These are phyloP conservation scores for Stephania yunnanensis DNA, from an alignment of 164 flowering plant species.

Conservation along the genomic window DNA sequence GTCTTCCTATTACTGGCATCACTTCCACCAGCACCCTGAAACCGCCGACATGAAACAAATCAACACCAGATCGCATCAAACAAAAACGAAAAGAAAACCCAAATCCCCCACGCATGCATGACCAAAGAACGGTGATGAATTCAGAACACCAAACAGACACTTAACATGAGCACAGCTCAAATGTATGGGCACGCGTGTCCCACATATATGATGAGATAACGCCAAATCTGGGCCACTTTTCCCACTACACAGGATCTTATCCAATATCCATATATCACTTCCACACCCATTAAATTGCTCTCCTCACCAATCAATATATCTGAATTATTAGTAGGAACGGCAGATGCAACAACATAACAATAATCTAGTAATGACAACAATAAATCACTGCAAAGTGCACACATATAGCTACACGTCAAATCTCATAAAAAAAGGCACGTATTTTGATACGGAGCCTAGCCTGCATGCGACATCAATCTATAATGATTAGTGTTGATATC, in stretches of 20 bases:
- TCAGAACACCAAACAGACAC: background rate
- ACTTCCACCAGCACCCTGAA: conserved; percentile 26
- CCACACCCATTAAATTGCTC: background rate
- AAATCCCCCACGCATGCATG: background rate
- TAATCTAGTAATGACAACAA: too few relatives aligned
- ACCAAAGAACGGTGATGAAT: background rate
- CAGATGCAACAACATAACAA: background rate
- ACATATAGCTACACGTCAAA: too few relatives aligned
- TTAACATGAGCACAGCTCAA: background rate
- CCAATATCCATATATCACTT: background rate
- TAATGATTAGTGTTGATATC: background rate
- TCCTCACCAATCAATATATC: background rate
- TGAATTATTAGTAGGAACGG: too few relatives aligned
- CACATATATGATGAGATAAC: background rate
- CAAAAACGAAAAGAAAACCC: background rate
- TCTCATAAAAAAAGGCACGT: too few relatives aligned
- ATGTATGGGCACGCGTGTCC: background rate
- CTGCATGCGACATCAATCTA: too few relatives aligned
- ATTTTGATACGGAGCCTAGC: too few relatives aligned
- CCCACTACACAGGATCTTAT: background rate
- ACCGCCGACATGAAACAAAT: background rate
- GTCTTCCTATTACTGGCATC: conserved; percentile 30
- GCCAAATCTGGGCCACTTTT: background rate
- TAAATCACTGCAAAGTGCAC: too few relatives aligned
- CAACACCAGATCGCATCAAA: background rate